Base-by-base conservation (phyloP, 2,329 filamentous ascomycete genomes). In the Talaromyces sp. region DNA sequence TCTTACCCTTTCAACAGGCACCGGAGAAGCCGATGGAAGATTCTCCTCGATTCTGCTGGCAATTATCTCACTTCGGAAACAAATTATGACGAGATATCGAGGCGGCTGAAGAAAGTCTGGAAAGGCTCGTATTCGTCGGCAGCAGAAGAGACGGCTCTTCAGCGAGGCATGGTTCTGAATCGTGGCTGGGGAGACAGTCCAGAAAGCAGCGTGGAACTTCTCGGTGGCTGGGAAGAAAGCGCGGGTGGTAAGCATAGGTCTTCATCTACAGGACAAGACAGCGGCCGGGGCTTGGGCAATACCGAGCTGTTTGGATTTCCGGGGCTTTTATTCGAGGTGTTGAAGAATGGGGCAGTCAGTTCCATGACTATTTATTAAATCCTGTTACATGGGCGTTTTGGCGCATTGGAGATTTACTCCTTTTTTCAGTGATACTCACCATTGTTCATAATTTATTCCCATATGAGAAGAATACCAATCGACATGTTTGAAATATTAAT, bases 1-100 rank as follows among this genome's bases (percentile, higher is more conserved):
- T 96, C 92, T 1, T 98, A 97, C 72, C 90, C 93, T 11, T 99
- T 99, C 78, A 98, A 99, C 75, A 86, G 95, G 4, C 92, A 98
- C 73, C 87, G 93, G 19, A 86, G 95, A 63, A 91, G 90, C 67
- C 86, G 93, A 46, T 99, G 95, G 95, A 86, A 87, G 56, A 87
- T 96, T 13, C 76, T 84, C 10, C 71, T 79, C 0, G 71, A 75
- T 32, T 43, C 57, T 24, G 65, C 79, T 4, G 71, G 75, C 10
- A 74, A 80, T 7, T 66, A 76, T 19, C 76, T 90, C 56, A 86
- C 84, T 63, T 96, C 91, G 0, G 95, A 98, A 75, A 90, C 90
- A 56, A 78, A 82, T 0, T 96, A 96, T 66, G 75, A 83, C n/a
- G 82, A 87, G 27, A 86, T 96, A 35, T 91, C 93, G 58, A 78